Percentiles rank a stretch among this genome's conserved stretches.
Conservation (phyloP, 345 rosid genomes). For the Syzygium oleosum region DNA sequence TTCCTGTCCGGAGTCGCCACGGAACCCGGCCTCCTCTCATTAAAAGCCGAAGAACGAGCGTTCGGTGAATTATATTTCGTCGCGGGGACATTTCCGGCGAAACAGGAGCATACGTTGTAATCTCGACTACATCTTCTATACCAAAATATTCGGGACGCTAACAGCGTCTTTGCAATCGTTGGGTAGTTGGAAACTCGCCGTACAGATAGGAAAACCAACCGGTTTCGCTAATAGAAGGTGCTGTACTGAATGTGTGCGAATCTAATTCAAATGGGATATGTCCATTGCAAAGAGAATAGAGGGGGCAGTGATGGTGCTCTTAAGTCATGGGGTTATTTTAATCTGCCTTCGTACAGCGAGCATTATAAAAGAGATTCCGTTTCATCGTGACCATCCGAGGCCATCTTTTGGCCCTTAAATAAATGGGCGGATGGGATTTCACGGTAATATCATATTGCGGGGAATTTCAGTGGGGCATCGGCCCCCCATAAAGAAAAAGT, state of each 20-base stretch:
- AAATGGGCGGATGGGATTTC: background rate
- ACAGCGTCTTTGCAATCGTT: background rate
- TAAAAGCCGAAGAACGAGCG: too few relatives aligned
- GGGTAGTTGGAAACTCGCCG: background rate
- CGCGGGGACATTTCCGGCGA: too few relatives aligned
- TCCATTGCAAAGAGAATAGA: background rate
- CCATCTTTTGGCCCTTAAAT: background rate
- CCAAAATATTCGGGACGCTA: background rate
- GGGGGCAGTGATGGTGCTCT: background rate
- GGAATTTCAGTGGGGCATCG: background rate
- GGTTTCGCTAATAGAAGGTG: background rate
- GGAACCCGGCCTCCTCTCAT: too few relatives aligned
- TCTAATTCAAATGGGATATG: background rate
- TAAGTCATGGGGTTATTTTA: background rate
- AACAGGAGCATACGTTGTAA: too few relatives aligned
- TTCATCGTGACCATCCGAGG: background rate
- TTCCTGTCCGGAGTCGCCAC: too few relatives aligned
- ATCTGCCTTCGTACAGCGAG: background rate
- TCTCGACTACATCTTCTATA: background rate
- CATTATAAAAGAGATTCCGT: background rate
- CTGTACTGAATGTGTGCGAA: background rate
- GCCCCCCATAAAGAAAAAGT: background rate
- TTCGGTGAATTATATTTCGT: too few relatives aligned
- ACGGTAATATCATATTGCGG: background rate
- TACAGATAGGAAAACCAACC: background rate